Base-by-base conservation (phyloP, 495 filamentous ascomycete species). In the Terfezia claveryi region DNA sequence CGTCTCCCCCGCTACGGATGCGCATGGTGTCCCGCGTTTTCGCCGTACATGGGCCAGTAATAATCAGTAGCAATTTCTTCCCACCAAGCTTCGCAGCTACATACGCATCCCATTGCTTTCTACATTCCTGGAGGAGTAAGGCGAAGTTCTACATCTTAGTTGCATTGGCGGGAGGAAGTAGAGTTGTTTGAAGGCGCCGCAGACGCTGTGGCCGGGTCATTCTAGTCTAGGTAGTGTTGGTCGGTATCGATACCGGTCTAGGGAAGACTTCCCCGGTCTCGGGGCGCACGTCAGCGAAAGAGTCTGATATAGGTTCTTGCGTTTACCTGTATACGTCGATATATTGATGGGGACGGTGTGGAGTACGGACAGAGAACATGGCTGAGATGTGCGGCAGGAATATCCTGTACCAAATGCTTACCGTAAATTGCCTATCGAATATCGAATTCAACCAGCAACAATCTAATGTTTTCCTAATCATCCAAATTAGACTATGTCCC, bases 231-330 rank as follows among this genome's bases (percentile, higher is more conserved):
- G 77, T 67, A 53, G 83, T 84, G 67, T 95, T 96, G 0, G 87
- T 94, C 91, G 91, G 96, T 36, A 92, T 92, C 56, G 92, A 91
- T n/a, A n/a, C n/a, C n/a, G 58, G 96, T 91, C 50, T 84, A 92
- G 11, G 96, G 78, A 10, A 96, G 74, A 6, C 92, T 74, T 69
- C 95, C 94, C 49, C 96, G 71, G 65, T 92, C 80, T 54, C 89
- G 80, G 68, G 95, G 4, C 12, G 23, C 23, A 11, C 12, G 20
- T 23, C 49, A 16, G 17, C 27, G n/a, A 38, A 49, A 10, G 58
- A n/a, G n/a, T n/a, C 38, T 44, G 38, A 44, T 10, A 20, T 2
- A 20, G 20, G 20, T 20, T 20, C 20, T 20, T 20, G 20, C 20
- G 20, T 2, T 20, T 20, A 20, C 1, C 20, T 20, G 20, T 2